Percentiles rank a stretch among this genome's conserved stretches.
phyloP scores from a whole-genome alignment of 352 stramenopile genomes.

The Pythium angustatum region DNA sequence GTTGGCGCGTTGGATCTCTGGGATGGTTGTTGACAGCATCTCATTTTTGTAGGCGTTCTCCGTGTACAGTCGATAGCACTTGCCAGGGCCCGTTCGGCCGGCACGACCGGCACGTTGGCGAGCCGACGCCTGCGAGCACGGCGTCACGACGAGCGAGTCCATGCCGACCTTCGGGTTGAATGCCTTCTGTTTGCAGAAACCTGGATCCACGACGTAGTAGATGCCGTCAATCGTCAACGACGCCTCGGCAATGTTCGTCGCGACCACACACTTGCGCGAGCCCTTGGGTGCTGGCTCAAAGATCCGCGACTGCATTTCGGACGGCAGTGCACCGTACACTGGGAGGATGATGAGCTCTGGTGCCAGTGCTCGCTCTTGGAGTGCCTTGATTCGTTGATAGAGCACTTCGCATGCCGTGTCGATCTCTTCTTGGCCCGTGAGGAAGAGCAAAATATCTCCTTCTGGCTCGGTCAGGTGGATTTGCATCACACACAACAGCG shows the following conservation, averaged over 20 bases:
- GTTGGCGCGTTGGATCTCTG: constrained; percentile 99
- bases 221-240: constrained; percentile 99
- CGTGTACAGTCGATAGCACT: constrained; percentile 99
- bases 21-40: constrained; percentile 97
- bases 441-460: constrained; percentile 98
- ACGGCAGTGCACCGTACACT: constrained; percentile 97
- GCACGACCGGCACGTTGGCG: constrained; percentile 96
- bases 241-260: constrained; percentile 99
- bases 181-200: constrained; percentile 98
- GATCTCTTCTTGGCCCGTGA: constrained; percentile 99
- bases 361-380: constrained; percentile 92
- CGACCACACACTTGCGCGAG: constrained; percentile 97
- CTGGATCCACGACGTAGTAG: constrained; percentile 93
- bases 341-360: constrained; percentile 98
- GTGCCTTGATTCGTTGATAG: constrained; percentile 96
- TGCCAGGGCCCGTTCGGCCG: constrained; percentile 97
- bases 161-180: constrained; percentile 99
- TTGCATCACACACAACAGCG: constrained; percentile 98
- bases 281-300: constrained; percentile 97
- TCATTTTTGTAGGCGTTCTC: constrained; percentile 97
- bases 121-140: constrained; percentile 98
- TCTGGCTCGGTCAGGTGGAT: constrained; percentile 98
- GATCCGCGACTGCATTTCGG: constrained; percentile 99
- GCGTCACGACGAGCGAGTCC: constrained; percentile 98
- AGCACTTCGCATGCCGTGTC: constrained; percentile 98